Percentiles rank a stretch among this genome's conserved stretches.
phyloP scores from a whole-genome alignment of 75 land plant genomes.

The Azolla pinnata region DNA sequence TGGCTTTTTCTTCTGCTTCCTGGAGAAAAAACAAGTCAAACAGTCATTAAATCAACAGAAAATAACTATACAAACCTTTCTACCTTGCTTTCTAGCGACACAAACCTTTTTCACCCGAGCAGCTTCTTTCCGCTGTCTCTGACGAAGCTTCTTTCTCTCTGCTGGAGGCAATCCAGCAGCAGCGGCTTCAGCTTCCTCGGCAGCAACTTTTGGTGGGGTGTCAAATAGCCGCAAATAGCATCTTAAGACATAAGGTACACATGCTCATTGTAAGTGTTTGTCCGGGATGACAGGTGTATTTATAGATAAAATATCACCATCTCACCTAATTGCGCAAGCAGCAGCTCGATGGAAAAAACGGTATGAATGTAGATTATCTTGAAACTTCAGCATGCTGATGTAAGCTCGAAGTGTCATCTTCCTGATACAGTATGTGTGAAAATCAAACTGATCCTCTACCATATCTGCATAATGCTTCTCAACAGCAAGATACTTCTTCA shows the following conservation, averaged over 20 bases:
- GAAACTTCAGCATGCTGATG: constrained; percentile 86
- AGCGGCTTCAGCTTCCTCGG: constrained; percentile 72
- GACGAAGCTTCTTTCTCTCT: constrained; percentile 77
- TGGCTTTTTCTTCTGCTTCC: constrained; percentile 87
- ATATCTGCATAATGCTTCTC: constrained; percentile 98
- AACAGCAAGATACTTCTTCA: constrained; percentile 91
- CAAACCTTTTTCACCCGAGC: constrained; percentile 84
- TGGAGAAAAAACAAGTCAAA: constrained; percentile 23
- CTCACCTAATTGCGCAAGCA: constrained; percentile 75
- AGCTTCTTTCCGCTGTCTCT: constrained; percentile 78
- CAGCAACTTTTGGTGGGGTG: constrained; percentile 62
- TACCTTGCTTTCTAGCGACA: not conserved
- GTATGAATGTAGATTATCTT: constrained; percentile 85
- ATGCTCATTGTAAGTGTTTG: no score
- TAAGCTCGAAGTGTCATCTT: constrained; percentile 97
- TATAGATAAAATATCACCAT: no score
- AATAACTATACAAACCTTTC: no score
- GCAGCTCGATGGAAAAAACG: constrained; percentile 88
- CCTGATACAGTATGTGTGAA: constrained; percentile 92
- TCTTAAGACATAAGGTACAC: no score
- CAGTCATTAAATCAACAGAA: no score
- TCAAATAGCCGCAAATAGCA: constrained; percentile 84
- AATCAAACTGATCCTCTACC: constrained; percentile 97
- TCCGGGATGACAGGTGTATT: no score
- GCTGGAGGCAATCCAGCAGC: constrained; percentile 62